Base-by-base conservation (phyloP, 148 eudicot genomes). In the Talinum fruticosum region DNA sequence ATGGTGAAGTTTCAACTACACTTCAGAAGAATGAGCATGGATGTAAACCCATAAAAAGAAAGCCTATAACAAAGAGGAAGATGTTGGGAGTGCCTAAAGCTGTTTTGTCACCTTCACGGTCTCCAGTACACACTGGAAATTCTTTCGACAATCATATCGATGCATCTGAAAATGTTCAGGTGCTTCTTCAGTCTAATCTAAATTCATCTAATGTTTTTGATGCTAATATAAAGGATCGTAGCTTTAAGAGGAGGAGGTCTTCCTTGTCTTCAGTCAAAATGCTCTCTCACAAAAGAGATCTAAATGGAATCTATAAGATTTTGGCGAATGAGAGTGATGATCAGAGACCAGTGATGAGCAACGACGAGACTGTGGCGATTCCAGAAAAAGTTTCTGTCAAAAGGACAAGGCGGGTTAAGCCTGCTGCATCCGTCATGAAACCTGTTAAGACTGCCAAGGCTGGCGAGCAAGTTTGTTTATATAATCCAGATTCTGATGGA, bases 251-350 rank as follows among this genome's bases (percentile, higher is more conserved):
- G 24, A 76, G 68, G 71, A 86, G 81, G 77, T 77, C 86, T 83
- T 69, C 75, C 30, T 64, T 80, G 76, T 73, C 82, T 75, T 78
- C 78, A 19, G 80, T 79, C 83, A 84, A 79, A 76, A 57, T n/a
- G 37, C 71, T 80, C 5, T 74, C 85, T 76, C 71, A 44, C 61
- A 79, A 80, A 74, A 84, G 87, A 84, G 84, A 73, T 77, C 41
- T 76, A 45, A 35, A 64, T 21, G 68, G 79, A 45, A 69, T 78
- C 66, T 74, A 68, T 69, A 34, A 81, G 64, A 66, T 66, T 51
- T 37, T 61, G 32, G 85, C 79, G 77, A 75, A 49, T 64, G 79
- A 71, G 75, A 47, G 41, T 59, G 45, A 37, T 71, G 77, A 73
- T 76, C 54, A 66, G 76, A 44, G 19, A 67, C 65, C 64, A 35